Conservation (phyloP, 805 yeast genomes). For the Candida taoyuanica region DNA sequence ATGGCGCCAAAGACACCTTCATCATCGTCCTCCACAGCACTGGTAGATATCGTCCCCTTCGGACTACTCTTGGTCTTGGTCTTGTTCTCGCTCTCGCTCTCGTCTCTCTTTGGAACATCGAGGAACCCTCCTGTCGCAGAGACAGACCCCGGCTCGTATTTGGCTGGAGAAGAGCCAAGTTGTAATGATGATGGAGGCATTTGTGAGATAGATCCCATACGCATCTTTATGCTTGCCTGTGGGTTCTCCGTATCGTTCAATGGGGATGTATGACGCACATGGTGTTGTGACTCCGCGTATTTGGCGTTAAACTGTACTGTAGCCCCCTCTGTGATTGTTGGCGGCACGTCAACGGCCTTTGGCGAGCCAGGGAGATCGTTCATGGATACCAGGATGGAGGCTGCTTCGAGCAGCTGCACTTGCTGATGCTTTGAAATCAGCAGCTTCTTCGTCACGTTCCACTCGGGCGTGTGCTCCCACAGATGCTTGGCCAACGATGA, state of each 20-base stretch:
- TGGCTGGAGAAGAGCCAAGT: slow-evolving; percentile 9
- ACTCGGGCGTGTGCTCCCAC: slow-evolving; percentile 94
- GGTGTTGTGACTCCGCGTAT: slow-evolving; percentile 10
- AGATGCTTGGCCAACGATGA: slow-evolving; percentile 83
- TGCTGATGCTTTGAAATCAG: slow-evolving; percentile 43
- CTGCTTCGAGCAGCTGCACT: slow-evolving; percentile 25
- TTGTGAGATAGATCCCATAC: slow-evolving; percentile 42
- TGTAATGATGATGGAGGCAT: slow-evolving; percentile 37
- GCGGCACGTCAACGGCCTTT: slow-evolving; percentile 12
- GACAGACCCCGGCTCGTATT: slow-evolving; percentile 8
- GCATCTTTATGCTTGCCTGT: slow-evolving; percentile 17
- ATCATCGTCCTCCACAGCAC: slow-evolving; percentile 14
- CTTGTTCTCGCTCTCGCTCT: slow-evolving; percentile 3
- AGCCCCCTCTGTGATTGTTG: slow-evolving; percentile 12
- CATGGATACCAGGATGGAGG: slow-evolving; percentile 24
- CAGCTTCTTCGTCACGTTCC: slow-evolving; percentile 81
- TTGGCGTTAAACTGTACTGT: slow-evolving; percentile 11
- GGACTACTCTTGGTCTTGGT: slow-evolving; percentile 12
- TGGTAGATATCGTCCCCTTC: slow-evolving; percentile 3
- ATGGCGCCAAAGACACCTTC: slow-evolving; percentile 35
- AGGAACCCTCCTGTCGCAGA: slow-evolving; percentile 30
- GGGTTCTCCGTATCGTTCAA: slow-evolving; percentile 8
- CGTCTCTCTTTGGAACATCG: slow-evolving; percentile 24
- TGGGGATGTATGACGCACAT: slow-evolving; percentile 6
- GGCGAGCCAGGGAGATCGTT: slow-evolving; percentile 14